Percentiles rank a stretch among this genome's conserved stretches.
phyloP scores from a whole-genome alignment of 768 basidiomycete species.

The Lentinus brumalis region DNA sequence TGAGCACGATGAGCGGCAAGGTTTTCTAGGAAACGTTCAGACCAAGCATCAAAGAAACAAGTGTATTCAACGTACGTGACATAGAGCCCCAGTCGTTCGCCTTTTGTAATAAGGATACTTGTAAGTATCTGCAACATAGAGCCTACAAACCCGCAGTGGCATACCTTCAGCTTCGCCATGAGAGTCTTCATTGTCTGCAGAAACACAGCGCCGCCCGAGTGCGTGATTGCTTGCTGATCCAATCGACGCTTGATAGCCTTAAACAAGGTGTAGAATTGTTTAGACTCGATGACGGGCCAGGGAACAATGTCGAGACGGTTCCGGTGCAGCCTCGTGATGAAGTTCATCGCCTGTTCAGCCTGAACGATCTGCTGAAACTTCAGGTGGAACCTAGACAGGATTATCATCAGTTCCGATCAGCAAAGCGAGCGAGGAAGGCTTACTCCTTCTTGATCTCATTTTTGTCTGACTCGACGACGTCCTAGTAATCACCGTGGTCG shows the following conservation, averaged over 20 bases:
- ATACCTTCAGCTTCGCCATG: constrained; percentile 71
- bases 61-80: constrained; percentile 48
- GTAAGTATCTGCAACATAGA: background rate
- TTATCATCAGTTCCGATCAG: too few relatives aligned
- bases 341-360: constrained; percentile 61
- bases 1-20: constrained; percentile 51
- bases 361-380: constrained; percentile 66
- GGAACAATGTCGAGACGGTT: constrained; percentile 60
- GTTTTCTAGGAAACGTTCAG: constrained; percentile 38
- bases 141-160: background rate
- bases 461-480: constrained; percentile 64
- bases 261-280: constrained; percentile 61
- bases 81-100: constrained; percentile 67
- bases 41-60: background rate
- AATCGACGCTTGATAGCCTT: constrained; percentile 46
- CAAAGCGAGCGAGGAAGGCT: constrained; percentile 15
- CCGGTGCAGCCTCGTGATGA: constrained; percentile 60
- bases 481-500: constrained; percentile 36
- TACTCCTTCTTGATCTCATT: constrained; percentile 60
- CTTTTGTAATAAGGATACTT: constrained; percentile 29
- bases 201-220: constrained; percentile 55
- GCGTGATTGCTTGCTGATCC: constrained; percentile 51
- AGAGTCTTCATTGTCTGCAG: constrained; percentile 59
- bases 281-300: constrained; percentile 69
- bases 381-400: constrained; percentile 46